Conservation (phyloP, 768 basidiomycete species). For the Leccinum pellstonianum region DNA sequence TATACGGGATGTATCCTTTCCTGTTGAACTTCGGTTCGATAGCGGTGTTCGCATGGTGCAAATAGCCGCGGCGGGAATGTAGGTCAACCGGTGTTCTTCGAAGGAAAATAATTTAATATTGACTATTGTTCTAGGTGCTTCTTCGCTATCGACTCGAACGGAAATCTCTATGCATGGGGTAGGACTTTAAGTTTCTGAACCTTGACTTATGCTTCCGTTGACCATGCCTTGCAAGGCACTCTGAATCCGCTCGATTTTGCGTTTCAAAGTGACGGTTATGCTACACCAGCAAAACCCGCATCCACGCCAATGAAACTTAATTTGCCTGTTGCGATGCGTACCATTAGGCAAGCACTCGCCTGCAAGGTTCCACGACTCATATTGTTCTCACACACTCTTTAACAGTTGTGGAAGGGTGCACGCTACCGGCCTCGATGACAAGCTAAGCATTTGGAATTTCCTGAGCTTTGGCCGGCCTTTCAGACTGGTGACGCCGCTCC, state of each 20-base stretch:
- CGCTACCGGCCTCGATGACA: constrained; percentile 59
- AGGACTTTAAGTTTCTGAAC: constrained; percentile 13
- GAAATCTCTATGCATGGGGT: constrained; percentile 83
- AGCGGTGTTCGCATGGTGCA: constrained; percentile 64
- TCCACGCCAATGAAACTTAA: constrained; percentile 53
- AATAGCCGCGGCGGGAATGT: constrained; percentile 84
- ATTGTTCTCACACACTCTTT: constrained; percentile 14
- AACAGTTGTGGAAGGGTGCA: constrained; percentile 77
- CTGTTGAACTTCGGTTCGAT: constrained; percentile 54
- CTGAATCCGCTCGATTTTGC: constrained; percentile 47
- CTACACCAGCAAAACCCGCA: constrained; percentile 50
- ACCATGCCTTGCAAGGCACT: constrained; percentile 47
- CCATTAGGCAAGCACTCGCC: constrained; percentile 53
- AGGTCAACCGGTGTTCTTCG: constrained; percentile 24
- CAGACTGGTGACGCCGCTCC: constrained; percentile 42
- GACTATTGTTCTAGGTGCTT: constrained; percentile 64
- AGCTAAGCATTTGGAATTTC: constrained; percentile 69
- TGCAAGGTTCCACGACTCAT: background rate
- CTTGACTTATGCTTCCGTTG: constrained; percentile 1
- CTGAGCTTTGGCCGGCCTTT: constrained; percentile 78
- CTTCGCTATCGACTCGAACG: constrained; percentile 77
- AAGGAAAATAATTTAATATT: constrained; percentile 2
- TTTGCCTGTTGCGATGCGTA: constrained; percentile 57
- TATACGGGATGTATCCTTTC: constrained; percentile 54
- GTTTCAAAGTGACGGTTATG: constrained; percentile 53